These are phyloP conservation scores for Pulicaria dysenterica DNA, from an alignment of 129 eudicot genomes.

Conservation along the genomic window DNA sequence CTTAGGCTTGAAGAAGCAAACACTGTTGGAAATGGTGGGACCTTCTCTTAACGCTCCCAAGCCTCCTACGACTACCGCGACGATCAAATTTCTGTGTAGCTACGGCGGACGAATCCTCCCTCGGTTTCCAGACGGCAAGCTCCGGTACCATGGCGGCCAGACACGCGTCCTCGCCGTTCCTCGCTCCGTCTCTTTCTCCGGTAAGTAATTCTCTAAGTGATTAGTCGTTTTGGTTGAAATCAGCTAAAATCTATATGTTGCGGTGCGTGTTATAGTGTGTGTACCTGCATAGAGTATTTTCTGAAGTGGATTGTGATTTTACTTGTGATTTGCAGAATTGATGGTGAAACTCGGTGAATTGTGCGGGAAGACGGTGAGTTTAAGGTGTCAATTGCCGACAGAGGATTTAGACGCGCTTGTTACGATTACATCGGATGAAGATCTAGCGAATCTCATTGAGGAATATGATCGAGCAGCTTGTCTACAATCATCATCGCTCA, in stretches of 20 bases:
- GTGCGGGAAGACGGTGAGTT: conserved; percentile 67
- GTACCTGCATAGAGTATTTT: too few relatives aligned
- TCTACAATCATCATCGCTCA: conserved; percentile 41
- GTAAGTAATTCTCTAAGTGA: conserved; percentile 33
- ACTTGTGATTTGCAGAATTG: conserved; percentile 49
- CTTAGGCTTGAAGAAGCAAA: conserved; percentile 65
- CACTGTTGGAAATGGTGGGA: conserved; percentile 51
- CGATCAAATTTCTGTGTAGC: conserved; percentile 75
- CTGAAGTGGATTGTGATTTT: neutral
- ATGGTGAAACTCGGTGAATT: conserved; percentile 68
- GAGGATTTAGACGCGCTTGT: conserved; percentile 86
- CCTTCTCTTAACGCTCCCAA: conserved; percentile 45
- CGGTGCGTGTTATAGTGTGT: too few relatives aligned
- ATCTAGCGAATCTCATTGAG: conserved; percentile 66
- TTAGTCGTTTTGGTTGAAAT: neutral
- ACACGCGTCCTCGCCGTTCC: conserved; percentile 86
- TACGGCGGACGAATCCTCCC: conserved; percentile 94
- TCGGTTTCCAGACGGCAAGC: conserved; percentile 90
- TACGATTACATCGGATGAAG: conserved; percentile 73
- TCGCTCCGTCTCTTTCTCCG: conserved; percentile 69
- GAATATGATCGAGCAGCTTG: conserved; percentile 68
- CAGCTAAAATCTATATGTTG: neutral
- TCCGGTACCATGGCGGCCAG: conserved; percentile 93
- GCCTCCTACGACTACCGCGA: conserved; percentile 33
- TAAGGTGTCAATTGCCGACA: conserved; percentile 80